phyloP scores from a whole-genome alignment of 495 filamentous ascomycete species.

The Polyplosphaeria fusca region DNA sequence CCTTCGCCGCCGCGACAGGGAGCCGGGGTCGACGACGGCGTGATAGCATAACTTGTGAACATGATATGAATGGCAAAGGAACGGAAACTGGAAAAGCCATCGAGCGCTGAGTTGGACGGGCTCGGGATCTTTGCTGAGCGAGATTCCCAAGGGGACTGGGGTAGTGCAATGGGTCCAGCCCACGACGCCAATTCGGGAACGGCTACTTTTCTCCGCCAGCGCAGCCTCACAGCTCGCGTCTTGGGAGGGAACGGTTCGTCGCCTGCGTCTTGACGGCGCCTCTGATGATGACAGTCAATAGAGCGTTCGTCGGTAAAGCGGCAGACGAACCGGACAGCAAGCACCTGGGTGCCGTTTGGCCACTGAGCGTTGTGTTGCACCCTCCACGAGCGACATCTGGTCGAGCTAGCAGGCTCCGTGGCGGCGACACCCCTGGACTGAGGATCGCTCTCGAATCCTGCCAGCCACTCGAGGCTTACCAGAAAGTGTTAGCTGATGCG shows the following conservation, averaged over 20 bases:
- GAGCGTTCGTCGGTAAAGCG: slow-evolving; percentile 27
- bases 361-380: slow-evolving; percentile 13
- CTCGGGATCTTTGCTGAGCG: slow-evolving; percentile 6
- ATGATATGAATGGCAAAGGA: slow-evolving; percentile 4
- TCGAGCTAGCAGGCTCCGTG: neutral
- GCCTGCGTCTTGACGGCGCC: neutral
- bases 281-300: slow-evolving; percentile 13
- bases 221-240: slow-evolving; percentile 20
- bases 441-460: slow-evolving; percentile 29
- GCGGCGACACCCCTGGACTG: slow-evolving; percentile 7
- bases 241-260: slow-evolving; percentile 21
- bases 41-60: slow-evolving; percentile 29
- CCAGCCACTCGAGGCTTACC: slow-evolving; percentile 17
- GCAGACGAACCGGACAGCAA: slow-evolving; percentile 26
- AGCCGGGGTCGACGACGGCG: slow-evolving; percentile 4
- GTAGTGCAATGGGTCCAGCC: slow-evolving; percentile 5
- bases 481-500: slow-evolving; percentile 16
- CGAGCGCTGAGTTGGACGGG: slow-evolving; percentile 8
- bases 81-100: neutral
- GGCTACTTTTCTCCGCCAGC: slow-evolving; percentile 22
- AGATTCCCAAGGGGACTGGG: slow-evolving; percentile 19
- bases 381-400: slow-evolving; percentile 19
- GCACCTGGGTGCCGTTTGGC: neutral
- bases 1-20: slow-evolving; percentile 13
- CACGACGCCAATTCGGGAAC: slow-evolving; percentile 23